phyloP scores from a whole-genome alignment of 1,139 yeast genomes.

The Magnusiomyces sp. region DNA sequence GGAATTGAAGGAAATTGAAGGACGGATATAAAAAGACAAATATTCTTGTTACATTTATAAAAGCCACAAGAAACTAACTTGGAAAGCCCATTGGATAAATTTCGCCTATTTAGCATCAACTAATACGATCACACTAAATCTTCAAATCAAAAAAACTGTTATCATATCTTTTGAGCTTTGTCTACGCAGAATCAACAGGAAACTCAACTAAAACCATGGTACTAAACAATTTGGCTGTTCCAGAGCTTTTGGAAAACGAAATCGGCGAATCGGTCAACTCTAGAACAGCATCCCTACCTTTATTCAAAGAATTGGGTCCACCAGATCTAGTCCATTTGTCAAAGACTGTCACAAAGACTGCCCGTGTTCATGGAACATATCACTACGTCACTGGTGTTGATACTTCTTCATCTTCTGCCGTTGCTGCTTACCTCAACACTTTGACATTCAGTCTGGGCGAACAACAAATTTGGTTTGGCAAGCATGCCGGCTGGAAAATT shows the following conservation, averaged over 20 bases:
- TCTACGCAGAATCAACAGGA: background rate
- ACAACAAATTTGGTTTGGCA: slow-evolving; percentile 59
- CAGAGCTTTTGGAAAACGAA: slow-evolving; percentile 39
- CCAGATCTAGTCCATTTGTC: slow-evolving; percentile 78
- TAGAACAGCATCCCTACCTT: slow-evolving; percentile 38
- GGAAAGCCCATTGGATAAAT: no score
- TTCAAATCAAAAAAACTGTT: no score
- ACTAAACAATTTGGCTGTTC: slow-evolving; percentile 2
- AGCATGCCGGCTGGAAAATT: slow-evolving; percentile 52
- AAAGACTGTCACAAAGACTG: slow-evolving; percentile 37
- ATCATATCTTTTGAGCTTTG: background rate
- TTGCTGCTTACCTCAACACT: slow-evolving; percentile 69
- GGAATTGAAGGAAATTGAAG: no score
- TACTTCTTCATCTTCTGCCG: slow-evolving; percentile 48
- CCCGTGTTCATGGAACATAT: slow-evolving; percentile 45
- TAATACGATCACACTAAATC: no score
- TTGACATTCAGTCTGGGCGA: slow-evolving; percentile 54
- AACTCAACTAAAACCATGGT: background rate
- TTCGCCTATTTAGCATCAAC: no score
- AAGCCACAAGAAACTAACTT: no score
- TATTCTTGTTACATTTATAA: no score
- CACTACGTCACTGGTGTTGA: slow-evolving; percentile 66
- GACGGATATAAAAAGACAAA: no score
- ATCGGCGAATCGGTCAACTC: slow-evolving; percentile 45
- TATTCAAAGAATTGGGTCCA: slow-evolving; percentile 65